Evolutionary conservation across 148 eudicot genomes (phyloP), one percentile per base, ranked within the genome.

Genomic region (Vaccinium corymbosum): DNA sequence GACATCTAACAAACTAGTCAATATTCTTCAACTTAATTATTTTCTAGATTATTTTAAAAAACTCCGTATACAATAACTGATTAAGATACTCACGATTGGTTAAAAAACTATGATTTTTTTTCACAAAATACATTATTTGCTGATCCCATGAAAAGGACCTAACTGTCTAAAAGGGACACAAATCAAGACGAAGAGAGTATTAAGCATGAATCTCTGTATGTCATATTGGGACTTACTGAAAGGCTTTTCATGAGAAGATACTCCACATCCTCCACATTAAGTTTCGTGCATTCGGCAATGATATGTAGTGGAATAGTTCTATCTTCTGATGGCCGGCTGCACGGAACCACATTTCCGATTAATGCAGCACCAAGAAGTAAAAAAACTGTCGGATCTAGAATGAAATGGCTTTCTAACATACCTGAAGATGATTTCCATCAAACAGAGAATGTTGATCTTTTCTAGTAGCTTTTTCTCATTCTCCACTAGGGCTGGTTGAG

Each of bases 381-480:
- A 80, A 59, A 85, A 80, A 48, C 17, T 11, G 14, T 32, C 51
- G 49, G 68, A 6, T 22, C 49, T 35, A 7, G 35, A 10, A 19
- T 8, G 12, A 7, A 38, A 12, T 83, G 55, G 61, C 35, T 32
- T 49, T 25, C 35, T 38, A n/a, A 72, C 86, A 71, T 70, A 96
- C 99, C 94, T 93, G 84, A 96, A 96, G 81, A 96, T 96, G 29
- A 93, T 96, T 92, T 96, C 99, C 99, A 96, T 96, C 90, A 96
- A 91, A 89, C 98, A 93, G 72, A 96, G 95, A 88, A 96, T 94
- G 81, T 94, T 96, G n/a, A 96, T 94, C 89, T 96, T 96, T 87
- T 94, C 99, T 84, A 92, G 87, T 85, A 96, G 93, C 89, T 92
- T 94, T 76, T 92, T 91, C 82, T 94, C 95, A 86, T 96, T 96